Base-by-base conservation (phyloP, 2,329 filamentous ascomycete species). In the Scedosporium boydii region DNA sequence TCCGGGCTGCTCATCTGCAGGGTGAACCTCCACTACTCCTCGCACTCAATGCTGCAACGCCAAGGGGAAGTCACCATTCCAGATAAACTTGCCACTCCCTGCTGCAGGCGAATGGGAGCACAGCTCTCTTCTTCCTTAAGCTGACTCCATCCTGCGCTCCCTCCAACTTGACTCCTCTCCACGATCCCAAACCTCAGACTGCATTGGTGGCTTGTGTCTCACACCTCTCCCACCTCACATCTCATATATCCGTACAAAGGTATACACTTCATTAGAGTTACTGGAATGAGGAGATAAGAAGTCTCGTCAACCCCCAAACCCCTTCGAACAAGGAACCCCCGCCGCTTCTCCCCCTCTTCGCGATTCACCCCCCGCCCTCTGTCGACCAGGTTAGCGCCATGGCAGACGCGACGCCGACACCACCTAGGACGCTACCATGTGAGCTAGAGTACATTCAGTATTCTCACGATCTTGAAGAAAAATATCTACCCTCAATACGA, bases 401-500 rank as follows among this genome's bases (percentile, higher is more conserved):
- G 51, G 51, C 51, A 23, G 51, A 29, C 18, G n/a, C 38, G 6
- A 26, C 10, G 38, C 3, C 21, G 10, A 59, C 57, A 9, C 1
- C 34, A 42, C 6, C 59, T 9, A 23, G 16, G 12, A 23, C 59
- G 34, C 48, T 44, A 51, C 48, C 59, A 5, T 27, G 74, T 56
- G 79, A 83, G 66, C 74, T 87, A 55, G 74, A 77, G 59, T 88
- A 86, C 68, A 76, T 86, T 41, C 85, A 86, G 69, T 88, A 88
- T 69, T 77, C 85, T 63, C 84, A 87, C 71, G 73, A 74, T 9
- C 76, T 87, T 21, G 86, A 88, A 69, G 75, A 80, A 53, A 73
- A 83, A 72, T 83, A 95, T 72, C 86, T 99, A 51, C 87, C 92
- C 42, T 87, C 91, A 51, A 97, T 99, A 75, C 87, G 93, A 62